Evolutionary conservation across 2,329 filamentous ascomycete species (phyloP), one percentile per base, ranked within the genome.

Genomic region (Diaporthe vexans): DNA sequence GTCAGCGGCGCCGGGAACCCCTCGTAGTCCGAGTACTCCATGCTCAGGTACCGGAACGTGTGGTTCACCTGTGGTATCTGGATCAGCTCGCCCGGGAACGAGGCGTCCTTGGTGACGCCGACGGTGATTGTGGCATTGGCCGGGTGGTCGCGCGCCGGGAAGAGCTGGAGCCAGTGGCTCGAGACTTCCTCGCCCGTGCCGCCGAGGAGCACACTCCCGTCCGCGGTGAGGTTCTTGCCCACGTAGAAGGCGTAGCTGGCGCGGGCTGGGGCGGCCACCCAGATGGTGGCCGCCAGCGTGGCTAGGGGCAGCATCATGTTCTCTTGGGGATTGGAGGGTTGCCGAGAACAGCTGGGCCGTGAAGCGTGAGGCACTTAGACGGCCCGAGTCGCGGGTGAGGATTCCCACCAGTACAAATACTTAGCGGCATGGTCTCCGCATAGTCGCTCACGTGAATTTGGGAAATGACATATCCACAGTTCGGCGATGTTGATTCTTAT

Each of bases 21-120:
- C n/a, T 67, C 63, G 63, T 67, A 67, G 63, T 67, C 63, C 7
- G 63, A 67, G 46, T 67, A 67, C 29, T 67, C 46, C 63, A 67
- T 67, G 46, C 63, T 67, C 29, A 67, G 46, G 33, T 67, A 67
- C 6, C 63, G 63, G 21, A 67, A 52, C 33, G 63, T 67, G n/a
- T 67, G 63, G 21, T 40, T 26, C 29, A 21, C 63, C n/a, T 67
- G 63, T 4, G 63, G 63, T 21, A 67, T 67, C 46, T 67, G 63
- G 21, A 67, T 67, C 46, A 67, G 63, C 63, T 67, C 63, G 9
- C 63, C 63, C 10, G 63, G 63, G 46, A 67, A 67, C 7, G 13
- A 37, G 7, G 63, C 63, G 24, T 35, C 46, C 33, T 52, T 29
- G 8, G 63, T 52, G 3, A 67, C 63, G 10, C 63, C 63, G n/a